These are phyloP conservation scores for Tremellales sp. DNA, from an alignment of 1,284 basidiomycete species.

Conservation along the genomic window DNA sequence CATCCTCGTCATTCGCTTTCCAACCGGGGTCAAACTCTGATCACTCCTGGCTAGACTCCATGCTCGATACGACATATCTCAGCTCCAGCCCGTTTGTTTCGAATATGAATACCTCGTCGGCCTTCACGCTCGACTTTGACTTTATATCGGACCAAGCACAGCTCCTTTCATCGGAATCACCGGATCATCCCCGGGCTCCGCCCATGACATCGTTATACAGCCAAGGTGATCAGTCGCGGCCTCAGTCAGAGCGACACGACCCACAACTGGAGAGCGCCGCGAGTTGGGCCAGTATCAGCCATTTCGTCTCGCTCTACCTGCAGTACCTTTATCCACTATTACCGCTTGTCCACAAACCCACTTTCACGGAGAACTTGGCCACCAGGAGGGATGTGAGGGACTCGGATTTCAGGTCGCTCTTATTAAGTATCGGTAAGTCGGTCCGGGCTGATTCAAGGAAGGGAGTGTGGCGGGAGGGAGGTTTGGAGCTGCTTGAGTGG, in stretches of 20 bases:
- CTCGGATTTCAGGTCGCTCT: slow-evolving; percentile 44
- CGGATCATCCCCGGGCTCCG: background rate
- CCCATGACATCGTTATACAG: background rate
- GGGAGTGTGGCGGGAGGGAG: no score
- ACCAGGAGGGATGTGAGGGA: slow-evolving; percentile 43
- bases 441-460: no score
- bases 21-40: background rate
- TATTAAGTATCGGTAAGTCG: slow-evolving; percentile 42
- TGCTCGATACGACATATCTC: background rate
- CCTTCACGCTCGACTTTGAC: slow-evolving; percentile 1
- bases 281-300: slow-evolving; percentile 43
- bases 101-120: no score
- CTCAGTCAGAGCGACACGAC: slow-evolving; percentile 9
- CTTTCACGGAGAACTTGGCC: slow-evolving; percentile 44
- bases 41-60: slow-evolving; percentile 1
- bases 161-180: slow-evolving; percentile 30
- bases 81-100: no score
- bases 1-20: background rate
- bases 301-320: slow-evolving; percentile 46
- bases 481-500: no score
- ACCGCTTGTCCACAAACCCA: slow-evolving; percentile 48
- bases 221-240: background rate
- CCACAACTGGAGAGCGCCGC: slow-evolving; percentile 46
- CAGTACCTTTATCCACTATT: slow-evolving; percentile 45
- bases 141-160: slow-evolving; percentile 39